Base-by-base conservation (phyloP, 805 yeast genomes). In the Ogataea minuta region DNA sequence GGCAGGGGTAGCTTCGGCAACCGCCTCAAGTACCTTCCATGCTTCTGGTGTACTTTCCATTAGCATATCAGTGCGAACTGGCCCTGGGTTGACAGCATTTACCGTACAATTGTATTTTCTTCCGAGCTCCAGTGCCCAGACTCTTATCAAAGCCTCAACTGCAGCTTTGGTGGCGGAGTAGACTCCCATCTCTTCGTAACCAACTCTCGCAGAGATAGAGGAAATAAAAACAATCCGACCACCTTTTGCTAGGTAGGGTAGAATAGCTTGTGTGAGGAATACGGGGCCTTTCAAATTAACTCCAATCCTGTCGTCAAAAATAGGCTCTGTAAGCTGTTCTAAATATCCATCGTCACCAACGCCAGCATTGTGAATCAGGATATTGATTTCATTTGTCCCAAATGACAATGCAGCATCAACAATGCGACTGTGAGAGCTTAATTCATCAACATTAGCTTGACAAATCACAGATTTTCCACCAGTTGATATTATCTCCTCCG, bases 181-280 rank as follows among this genome's bases (percentile, higher is more conserved):
- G 17, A 63, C 66, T 29, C 63, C 64, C 47, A 67, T 64, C 29
- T 76, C 75, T 37, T 68, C 72, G 44, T 70, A 70, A 42, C 66
- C 72, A 48, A 70, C 71, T 57, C 67, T 71, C 9, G 68, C 74
- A 13, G 72, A 66, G 69, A 71, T 69, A 16, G 74, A 70, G 1
- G 75, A 75, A 11, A 76, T 69, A 60, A 70, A 66, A 36, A 71
- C 64, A 45, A 71, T 56, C 6, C 72, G 63, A 21, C 77, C 75
- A n/a, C 56, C 43, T 59, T 52, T 45, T 62, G 63, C 59, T 69
- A 71, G 27, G 67, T 57, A 42, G 54, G 60, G 31, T 73, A 76
- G 29, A 65, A 63, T 36, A 62, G 57, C 53, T 68, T 70, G 41
- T 73, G 70, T 55, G 72, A 70, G 49, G 67, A 66, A 56, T 64